These are phyloP conservation scores for Podospora conica DNA, from an alignment of 495 filamentous ascomycete genomes.

Conservation along the genomic window DNA sequence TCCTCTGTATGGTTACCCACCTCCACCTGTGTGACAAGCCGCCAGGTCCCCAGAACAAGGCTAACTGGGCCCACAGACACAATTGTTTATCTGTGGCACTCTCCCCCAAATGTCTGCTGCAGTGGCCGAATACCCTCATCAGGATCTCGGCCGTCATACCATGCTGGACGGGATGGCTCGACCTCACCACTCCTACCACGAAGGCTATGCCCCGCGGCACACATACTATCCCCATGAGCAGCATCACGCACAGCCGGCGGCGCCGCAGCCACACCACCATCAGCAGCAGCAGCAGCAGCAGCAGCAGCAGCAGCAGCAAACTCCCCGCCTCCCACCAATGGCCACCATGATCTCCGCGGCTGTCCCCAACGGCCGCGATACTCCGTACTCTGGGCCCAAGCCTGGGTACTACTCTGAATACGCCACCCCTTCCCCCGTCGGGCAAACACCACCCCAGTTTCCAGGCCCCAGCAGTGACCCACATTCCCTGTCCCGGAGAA, in stretches of 20 bases:
- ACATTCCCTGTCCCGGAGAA: conserved; percentile 27
- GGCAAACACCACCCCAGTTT: conserved; percentile 32
- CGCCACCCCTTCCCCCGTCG: conserved; percentile 32
- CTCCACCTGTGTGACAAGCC: conserved; percentile 1
- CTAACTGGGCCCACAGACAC: conserved; percentile 19
- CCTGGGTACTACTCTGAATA: conserved; percentile 28
- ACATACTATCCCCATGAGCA: conserved; percentile 37
- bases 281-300: conserved; percentile 12
- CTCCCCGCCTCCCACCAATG: conserved; percentile 27
- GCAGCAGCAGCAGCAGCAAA: conserved; percentile 15
- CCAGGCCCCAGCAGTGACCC: conserved; percentile 31
- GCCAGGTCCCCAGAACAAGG: conserved; percentile 8
- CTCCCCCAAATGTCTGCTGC: conserved; percentile 31
- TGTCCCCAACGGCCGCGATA: conserved; percentile 21
- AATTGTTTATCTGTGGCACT: conserved; percentile 8
- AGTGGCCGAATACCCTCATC: conserved; percentile 34
- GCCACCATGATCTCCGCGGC: conserved; percentile 25
- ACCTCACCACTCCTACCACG: conserved; percentile 37
- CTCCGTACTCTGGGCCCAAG: conserved; percentile 18
- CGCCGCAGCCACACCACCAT: conserved; percentile 2
- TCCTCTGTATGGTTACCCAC: conserved; percentile 6
- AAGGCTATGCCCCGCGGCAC: conserved; percentile 36
- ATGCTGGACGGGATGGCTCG: conserved; percentile 45
- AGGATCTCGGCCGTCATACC: conserved; percentile 37
- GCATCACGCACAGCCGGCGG: conserved; percentile 17